Evolutionary conservation across 1,139 yeast genomes (phyloP), one percentile per base, ranked within the genome.

Genomic region (Fermentozyma sake): DNA sequence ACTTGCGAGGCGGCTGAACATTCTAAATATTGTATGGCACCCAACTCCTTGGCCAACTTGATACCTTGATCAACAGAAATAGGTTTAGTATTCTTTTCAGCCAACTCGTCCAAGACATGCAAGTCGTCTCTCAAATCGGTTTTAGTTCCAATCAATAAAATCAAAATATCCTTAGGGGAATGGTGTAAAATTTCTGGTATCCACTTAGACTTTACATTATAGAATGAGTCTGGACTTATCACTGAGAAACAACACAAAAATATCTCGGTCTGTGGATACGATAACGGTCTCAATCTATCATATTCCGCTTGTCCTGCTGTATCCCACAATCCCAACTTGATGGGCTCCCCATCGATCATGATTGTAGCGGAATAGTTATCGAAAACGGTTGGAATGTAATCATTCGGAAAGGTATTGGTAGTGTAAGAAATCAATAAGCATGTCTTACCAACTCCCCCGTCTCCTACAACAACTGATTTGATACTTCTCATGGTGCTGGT

Each of bases 231-330:
- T 12, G 93, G 95, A 43, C 81, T 82, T 27, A 83, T 82, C 7
- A 87, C 79, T 9, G 95, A 82, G 58, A 87, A 87, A 58, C 96
- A 87, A 38, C 86, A 76, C 35, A 87, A 61, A 50, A 87, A 87
- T 23, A 87, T 82, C 46, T 86, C 95, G 0, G 96, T 86, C 48
- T 87, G 95, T 2, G 96, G 96, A 50, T 87, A 87, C 12, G 94
- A 82, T 38, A 87, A 65, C 4, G 96, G 96, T 58, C 96, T 72
- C 50, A 87, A 68, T 39, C 96, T 69, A 55, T 87, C 96, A 55
- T 87, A 87, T 54, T 87, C 96, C 48, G 84, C 83, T 58, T 87
- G 96, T 16, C 96, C 96, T 6, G 96, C 96, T n/a, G 96, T 87
- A 70, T 87, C 96, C 95, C 96, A 87, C 29, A 87, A 68, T 14